A percentile compares a stretch with the other conserved stretches of the same genome.
Evolutionary conservation across 2,329 filamentous ascomycete genomes (phyloP).

Genomic region (Beauveria asiatica): DNA sequence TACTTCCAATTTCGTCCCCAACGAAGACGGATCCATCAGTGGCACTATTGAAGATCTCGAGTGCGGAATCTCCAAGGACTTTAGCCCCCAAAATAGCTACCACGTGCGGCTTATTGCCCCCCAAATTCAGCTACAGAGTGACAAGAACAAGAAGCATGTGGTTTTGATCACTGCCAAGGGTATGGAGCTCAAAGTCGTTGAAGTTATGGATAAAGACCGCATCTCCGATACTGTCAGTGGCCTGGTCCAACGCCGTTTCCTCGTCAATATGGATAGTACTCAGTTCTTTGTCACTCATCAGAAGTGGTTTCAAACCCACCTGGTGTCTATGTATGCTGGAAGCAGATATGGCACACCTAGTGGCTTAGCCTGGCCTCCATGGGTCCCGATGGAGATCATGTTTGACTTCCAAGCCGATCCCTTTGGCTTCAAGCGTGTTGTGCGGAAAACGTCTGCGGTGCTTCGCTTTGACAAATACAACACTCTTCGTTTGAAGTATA

Average conservation of each 20-base stretch:
- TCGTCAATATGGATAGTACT: constrained; percentile 92
- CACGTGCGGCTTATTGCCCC: constrained; percentile 91
- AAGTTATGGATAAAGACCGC: constrained; percentile 94
- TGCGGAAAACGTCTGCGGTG: constrained; percentile 92
- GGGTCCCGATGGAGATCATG: constrained; percentile 98
- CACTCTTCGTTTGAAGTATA: constrained; percentile 90
- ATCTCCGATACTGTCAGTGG: constrained; percentile 90
- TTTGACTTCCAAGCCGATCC: constrained; percentile 91
- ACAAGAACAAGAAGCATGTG: constrained; percentile 96
- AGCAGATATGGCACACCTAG: constrained; percentile 82
- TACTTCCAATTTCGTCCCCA: constrained; percentile 23
- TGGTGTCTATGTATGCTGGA: constrained; percentile 88
- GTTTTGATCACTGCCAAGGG: constrained; percentile 93
- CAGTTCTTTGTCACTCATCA: constrained; percentile 97
- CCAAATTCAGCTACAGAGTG: constrained; percentile 95
- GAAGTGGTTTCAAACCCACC: constrained; percentile 76
- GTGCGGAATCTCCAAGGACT: constrained; percentile 77
- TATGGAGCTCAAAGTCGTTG: constrained; percentile 95
- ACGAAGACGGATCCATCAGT: constrained; percentile 25
- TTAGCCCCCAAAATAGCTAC: constrained; percentile 85
- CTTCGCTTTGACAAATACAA: constrained; percentile 98
- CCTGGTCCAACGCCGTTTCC: constrained; percentile 87
- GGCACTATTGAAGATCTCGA: constrained; percentile 53
- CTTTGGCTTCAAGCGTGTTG: constrained; percentile 95
- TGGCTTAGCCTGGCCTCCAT: constrained; percentile 90